Conservation (phyloP, 805 yeast species). For the Sugiyamaella qingdaonensis region DNA sequence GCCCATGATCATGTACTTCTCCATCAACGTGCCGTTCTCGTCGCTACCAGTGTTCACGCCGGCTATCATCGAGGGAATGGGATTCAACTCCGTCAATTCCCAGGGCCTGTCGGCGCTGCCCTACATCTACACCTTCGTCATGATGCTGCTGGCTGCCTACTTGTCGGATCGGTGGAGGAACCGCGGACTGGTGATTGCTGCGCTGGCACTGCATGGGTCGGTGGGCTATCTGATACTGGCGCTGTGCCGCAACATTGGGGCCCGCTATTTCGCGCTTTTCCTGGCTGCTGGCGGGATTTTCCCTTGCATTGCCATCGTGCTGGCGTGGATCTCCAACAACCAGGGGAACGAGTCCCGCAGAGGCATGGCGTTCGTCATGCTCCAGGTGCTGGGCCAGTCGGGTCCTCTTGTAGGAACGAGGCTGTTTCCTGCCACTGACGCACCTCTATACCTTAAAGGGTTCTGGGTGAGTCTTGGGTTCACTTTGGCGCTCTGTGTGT, state of each 20-base stretch:
- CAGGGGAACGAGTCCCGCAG: conserved; percentile 29
- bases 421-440: conserved; percentile 25
- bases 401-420: conserved; percentile 33
- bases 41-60: conserved; percentile 49
- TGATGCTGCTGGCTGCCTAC: conserved; percentile 41
- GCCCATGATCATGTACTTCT: conserved; percentile 24
- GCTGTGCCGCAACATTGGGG: conserved; percentile 20
- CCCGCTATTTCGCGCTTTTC: conserved; percentile 29
- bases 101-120: conserved; percentile 48
- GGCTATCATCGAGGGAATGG: conserved; percentile 41
- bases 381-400: conserved; percentile 31
- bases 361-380: conserved; percentile 29
- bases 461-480: conserved; percentile 25
- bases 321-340: conserved; percentile 29
- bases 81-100: conserved; percentile 39
- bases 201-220: conserved; percentile 16
- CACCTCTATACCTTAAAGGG: conserved; percentile 25
- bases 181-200: conserved; percentile 24
- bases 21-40: conserved; percentile 26
- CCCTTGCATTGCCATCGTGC: conserved; percentile 25
- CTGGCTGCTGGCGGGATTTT: conserved; percentile 27
- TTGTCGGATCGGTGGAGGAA: conserved; percentile 39
- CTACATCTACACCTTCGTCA: conserved; percentile 37
- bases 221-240: conserved; percentile 27
- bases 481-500: conserved; percentile 12